These are phyloP conservation scores for Monilinia fructigena DNA, from an alignment of 2,329 filamentous ascomycete species.

Conservation along the genomic window DNA sequence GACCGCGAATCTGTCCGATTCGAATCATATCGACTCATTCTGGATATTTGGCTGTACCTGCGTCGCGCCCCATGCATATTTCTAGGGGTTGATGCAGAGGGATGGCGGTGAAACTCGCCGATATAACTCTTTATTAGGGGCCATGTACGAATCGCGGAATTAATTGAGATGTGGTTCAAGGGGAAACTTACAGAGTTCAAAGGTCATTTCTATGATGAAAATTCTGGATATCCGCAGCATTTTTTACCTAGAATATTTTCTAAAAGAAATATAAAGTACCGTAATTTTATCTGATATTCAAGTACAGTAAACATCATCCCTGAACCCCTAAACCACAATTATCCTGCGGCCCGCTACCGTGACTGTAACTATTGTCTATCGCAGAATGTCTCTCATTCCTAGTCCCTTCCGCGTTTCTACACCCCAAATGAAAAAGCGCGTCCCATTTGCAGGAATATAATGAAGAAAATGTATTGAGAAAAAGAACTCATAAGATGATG, in stretches of 20 bases:
- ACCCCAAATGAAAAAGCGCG: neutral
- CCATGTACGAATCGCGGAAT: neutral
- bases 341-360: slow-evolving; percentile 2
- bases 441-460: neutral
- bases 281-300: neutral
- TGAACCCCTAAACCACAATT: neutral
- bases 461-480: neutral
- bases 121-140: neutral
- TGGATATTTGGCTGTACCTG: neutral
- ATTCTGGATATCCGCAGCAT: neutral
- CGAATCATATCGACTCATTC: neutral
- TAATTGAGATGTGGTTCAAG: neutral
- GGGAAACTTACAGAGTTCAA: neutral
- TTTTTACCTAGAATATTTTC: neutral
- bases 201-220: neutral
- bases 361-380: neutral
- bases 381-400: neutral
- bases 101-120: neutral
- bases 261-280: too few species aligned
- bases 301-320: too few species aligned
- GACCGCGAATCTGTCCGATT: neutral
- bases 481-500: neutral
- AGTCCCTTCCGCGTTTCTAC: neutral
- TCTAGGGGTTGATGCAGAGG: neutral
- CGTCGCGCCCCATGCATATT: neutral